Evolutionary conservation across 108 stramenopile species (phyloP), one percentile per base, ranked within the genome.

Genomic region (Pseudonitzschia multistriata): DNA sequence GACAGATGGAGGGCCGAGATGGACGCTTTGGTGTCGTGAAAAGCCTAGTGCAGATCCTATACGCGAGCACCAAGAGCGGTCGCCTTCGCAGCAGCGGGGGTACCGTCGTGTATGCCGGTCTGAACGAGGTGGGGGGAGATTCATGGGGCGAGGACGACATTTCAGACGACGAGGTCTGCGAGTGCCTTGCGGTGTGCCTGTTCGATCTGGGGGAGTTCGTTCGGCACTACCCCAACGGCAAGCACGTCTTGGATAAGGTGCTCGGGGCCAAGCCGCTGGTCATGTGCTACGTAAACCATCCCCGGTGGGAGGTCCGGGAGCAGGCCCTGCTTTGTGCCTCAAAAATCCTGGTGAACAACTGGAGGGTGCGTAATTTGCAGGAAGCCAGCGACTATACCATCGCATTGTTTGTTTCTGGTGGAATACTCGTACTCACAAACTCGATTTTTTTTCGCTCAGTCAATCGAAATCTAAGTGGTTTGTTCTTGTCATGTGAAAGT

Each of bases 161-260:
- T 15, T 11, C 1, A 5, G 63, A 64, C 40, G 63, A 64, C 40
- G 63, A 64, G 37, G 17, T 64, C 0, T 64, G 63, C 34, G 75
- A 76, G 39, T 47, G 63, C 11, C 13, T 90, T 3, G 87, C 96
- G 28, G 91, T 97, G 64, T 96, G 96, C 11, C 92, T 89, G 70
- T 96, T 84, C 69, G 98, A 97, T 76, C 74, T 98, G 25, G 98
- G 97, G 4, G 97, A 96, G 70, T 97, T 97, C 72, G 87, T 86
- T 29, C 89, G 95, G 30, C 83, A 92, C 63, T 97, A 96, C 75
- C 96, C 98, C 22, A 64, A 64, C 34, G 63, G 63, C n/a, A 31
- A 22, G 28, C 2, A 10, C 22, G 22, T 64, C 7, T 10, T 35
- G 17, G 24, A 11, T 2, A 64, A 64, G 19, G 21, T 39, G 11